These are phyloP conservation scores for Teunomyces lycoperdinae DNA, from an alignment of 805 yeast species.

Conservation along the genomic window DNA sequence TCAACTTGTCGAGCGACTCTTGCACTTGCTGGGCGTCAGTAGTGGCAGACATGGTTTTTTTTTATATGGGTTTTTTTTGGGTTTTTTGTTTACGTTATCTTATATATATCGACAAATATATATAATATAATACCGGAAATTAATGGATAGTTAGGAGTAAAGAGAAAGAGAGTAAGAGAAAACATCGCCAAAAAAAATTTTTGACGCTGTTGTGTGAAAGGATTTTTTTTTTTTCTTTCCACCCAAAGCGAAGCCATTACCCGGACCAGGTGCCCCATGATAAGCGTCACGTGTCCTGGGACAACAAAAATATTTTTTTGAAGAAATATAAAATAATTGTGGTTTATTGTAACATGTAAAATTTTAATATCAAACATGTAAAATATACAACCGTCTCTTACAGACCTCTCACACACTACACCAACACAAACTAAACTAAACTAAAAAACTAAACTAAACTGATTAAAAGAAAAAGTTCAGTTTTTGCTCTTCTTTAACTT, in stretches of 20 bases:
- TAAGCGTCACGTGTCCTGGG: neutral
- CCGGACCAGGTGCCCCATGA: constrained; percentile 1
- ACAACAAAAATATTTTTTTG: neutral
- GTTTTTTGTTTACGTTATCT: constrained; percentile 1
- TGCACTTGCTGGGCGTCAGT: constrained; percentile 43
- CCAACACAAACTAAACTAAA: no score
- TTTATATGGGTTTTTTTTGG: neutral
- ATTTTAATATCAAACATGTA: no score
- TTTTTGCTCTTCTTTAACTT: constrained; percentile 15
- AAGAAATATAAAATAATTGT: no score
- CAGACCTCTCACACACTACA: no score
- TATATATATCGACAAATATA: constrained; percentile 4
- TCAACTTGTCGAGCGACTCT: constrained; percentile 48
- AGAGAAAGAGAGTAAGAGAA: neutral
- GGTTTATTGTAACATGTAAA: no score
- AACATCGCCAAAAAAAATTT: neutral
- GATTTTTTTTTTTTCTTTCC: neutral
- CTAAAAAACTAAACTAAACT: neutral
- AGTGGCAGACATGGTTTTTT: constrained; percentile 26
- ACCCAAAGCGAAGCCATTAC: neutral
- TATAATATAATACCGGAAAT: constrained; percentile 3
- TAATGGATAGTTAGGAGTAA: constrained; percentile 2
- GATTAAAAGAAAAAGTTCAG: neutral
- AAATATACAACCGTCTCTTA: neutral
- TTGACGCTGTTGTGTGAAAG: neutral